Conservation (phyloP, 2,329 filamentous ascomycete species). For the Biscogniauxia mediterranea region DNA sequence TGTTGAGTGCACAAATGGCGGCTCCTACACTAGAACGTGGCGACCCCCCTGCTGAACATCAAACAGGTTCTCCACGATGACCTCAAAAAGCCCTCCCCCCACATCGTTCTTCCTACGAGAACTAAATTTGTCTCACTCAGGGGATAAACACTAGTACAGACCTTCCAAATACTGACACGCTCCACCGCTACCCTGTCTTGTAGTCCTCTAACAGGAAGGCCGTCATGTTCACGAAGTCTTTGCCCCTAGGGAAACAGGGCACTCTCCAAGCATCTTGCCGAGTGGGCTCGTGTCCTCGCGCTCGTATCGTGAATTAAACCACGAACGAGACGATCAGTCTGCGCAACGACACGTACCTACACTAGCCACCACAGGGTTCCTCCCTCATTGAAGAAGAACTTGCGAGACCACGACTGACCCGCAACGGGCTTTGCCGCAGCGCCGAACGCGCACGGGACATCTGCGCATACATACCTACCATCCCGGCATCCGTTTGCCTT, state of each 20-base stretch:
- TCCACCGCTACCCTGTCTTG: slow-evolving; percentile 17
- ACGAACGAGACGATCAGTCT: slow-evolving; percentile 30
- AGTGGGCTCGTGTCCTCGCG: slow-evolving; percentile 37
- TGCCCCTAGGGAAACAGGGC: slow-evolving; percentile 24
- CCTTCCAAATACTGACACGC: slow-evolving; percentile 3
- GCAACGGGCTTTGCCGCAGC: slow-evolving; percentile 33
- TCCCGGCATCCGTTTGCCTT: slow-evolving; percentile 38
- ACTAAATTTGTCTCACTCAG: neutral
- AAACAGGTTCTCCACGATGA: neutral
- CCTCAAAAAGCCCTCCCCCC: neutral
- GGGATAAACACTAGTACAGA: neutral
- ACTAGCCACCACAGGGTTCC: too few relatives aligned
- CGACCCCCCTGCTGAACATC: neutral
- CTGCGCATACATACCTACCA: slow-evolving; percentile 41
- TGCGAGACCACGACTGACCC: slow-evolving; percentile 28
- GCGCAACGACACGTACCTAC: slow-evolving; percentile 30
- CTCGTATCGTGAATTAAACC: slow-evolving; percentile 44
- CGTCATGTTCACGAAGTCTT: slow-evolving; percentile 19
- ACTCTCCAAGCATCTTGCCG: slow-evolving; percentile 44
- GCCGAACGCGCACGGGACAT: slow-evolving; percentile 25
- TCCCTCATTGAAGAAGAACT: slow-evolving; percentile 30
- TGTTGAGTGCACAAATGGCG: neutral
- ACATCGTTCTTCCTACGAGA: neutral
- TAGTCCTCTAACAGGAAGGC: slow-evolving; percentile 21
- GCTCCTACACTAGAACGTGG: neutral